phyloP scores from a whole-genome alignment of 495 filamentous ascomycete genomes.

The Mycothermus thermophilus region DNA sequence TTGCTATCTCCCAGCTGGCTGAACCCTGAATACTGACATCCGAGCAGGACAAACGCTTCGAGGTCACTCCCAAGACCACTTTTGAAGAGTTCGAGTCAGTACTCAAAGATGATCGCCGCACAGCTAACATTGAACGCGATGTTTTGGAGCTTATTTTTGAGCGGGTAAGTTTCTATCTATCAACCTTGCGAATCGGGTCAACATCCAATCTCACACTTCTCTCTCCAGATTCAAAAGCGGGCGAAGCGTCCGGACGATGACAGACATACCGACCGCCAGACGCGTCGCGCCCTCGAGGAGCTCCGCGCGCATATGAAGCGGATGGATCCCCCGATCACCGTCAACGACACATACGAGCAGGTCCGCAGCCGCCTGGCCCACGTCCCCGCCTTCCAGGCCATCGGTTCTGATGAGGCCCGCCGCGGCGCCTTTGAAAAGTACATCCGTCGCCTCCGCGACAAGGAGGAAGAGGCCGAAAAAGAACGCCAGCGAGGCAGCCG shows the following conservation, averaged over 20 bases:
- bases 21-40: no score
- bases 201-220: slow-evolving; percentile 10
- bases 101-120: slow-evolving; percentile 70
- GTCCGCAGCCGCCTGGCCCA: slow-evolving; percentile 65
- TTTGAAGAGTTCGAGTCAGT: slow-evolving; percentile 72
- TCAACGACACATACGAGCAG: slow-evolving; percentile 74
- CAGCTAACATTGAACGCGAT: slow-evolving; percentile 67
- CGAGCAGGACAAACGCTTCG: slow-evolving; percentile 85
- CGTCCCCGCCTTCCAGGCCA: slow-evolving; percentile 64
- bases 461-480: slow-evolving; percentile 71
- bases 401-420: slow-evolving; percentile 70
- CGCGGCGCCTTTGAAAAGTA: slow-evolving; percentile 83
- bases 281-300: slow-evolving; percentile 71
- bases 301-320: slow-evolving; percentile 82
- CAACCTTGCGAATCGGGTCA: no score
- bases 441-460: slow-evolving; percentile 76
- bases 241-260: slow-evolving; percentile 66
- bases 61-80: slow-evolving; percentile 72
- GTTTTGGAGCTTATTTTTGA: slow-evolving; percentile 68
- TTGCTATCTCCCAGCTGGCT: not conserved
- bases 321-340: slow-evolving; percentile 68
- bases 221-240: slow-evolving; percentile 50
- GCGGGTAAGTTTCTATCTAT: slow-evolving; percentile 28
- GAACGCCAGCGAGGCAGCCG: no score
- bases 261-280: slow-evolving; percentile 69